phyloP scores from a whole-genome alignment of 768 basidiomycete genomes.

The Chlorophyllum brunneum region DNA sequence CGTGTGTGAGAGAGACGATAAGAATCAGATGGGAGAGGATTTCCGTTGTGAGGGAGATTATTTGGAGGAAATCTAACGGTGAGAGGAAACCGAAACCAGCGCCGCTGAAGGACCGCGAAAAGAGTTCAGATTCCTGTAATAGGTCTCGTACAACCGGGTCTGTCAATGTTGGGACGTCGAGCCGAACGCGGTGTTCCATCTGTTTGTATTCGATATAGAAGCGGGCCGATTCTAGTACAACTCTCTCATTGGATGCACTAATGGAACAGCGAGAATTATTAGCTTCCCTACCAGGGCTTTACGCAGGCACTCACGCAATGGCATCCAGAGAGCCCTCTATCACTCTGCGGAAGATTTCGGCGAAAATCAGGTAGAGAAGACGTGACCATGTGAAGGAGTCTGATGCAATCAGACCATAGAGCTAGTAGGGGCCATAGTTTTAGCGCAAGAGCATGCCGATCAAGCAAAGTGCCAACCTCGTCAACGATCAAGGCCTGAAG shows the following conservation, averaged over 20 bases:
- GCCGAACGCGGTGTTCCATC: constrained; percentile 68
- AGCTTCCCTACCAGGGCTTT: constrained; percentile 13
- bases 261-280: constrained; percentile 16
- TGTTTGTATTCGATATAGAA: constrained; percentile 78
- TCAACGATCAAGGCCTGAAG: constrained; percentile 71
- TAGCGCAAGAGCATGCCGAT: constrained; percentile 14
- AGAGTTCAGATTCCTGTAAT: constrained; percentile 82
- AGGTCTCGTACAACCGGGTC: constrained; percentile 73
- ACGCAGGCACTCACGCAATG: constrained; percentile 58
- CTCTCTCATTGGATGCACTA: constrained; percentile 66
- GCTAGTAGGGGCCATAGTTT: constrained; percentile 34
- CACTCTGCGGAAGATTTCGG: constrained; percentile 62
- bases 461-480: constrained; percentile 49
- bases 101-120: constrained; percentile 77
- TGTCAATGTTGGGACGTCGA: constrained; percentile 76
- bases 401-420: constrained; percentile 67
- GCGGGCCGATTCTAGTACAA: constrained; percentile 70
- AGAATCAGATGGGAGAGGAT: constrained; percentile 69
- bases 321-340: constrained; percentile 65
- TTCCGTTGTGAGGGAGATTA: constrained; percentile 69
- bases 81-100: constrained; percentile 77
- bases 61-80: constrained; percentile 73
- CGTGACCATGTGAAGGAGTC: constrained; percentile 70
- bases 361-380: constrained; percentile 51
- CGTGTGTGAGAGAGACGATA: constrained; percentile 59